Percentiles rank a stretch among this genome's conserved stretches.
phyloP scores from a whole-genome alignment of 805 yeast genomes.

The Cyberlindnera petersonii region DNA sequence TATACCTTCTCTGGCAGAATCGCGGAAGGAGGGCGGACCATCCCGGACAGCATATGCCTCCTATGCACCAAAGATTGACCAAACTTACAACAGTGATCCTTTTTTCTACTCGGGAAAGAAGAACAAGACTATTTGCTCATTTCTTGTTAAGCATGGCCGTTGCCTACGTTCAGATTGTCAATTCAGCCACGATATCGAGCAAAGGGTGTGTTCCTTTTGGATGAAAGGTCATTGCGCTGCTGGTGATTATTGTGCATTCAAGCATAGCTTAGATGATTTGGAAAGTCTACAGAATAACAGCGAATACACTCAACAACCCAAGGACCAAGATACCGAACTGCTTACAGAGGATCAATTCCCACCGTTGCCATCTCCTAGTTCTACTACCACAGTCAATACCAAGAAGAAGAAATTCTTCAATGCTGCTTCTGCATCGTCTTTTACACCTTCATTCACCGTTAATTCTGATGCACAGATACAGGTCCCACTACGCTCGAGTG shows the following conservation, averaged over 20 bases:
- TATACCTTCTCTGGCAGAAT: background rate
- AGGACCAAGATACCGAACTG: slow-evolving; percentile 14
- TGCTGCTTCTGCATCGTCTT: slow-evolving; percentile 4
- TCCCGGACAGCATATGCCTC: background rate
- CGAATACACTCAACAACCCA: too few relatives aligned
- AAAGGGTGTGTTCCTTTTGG: slow-evolving; percentile 45
- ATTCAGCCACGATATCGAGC: slow-evolving; percentile 41
- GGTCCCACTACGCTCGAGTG: slow-evolving; percentile 6
- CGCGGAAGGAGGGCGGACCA: background rate
- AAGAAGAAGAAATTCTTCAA: slow-evolving; percentile 7
- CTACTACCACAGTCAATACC: slow-evolving; percentile 1
- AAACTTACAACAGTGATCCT: slow-evolving; percentile 1
- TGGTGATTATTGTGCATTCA: slow-evolving; percentile 38
- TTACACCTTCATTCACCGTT: slow-evolving; percentile 7
- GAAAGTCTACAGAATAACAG: too few relatives aligned
- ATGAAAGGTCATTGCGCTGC: slow-evolving; percentile 40
- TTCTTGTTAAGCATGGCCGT: slow-evolving; percentile 36
- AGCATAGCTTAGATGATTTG: slow-evolving; percentile 29
- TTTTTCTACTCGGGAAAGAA: slow-evolving; percentile 14
- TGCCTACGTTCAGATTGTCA: slow-evolving; percentile 43
- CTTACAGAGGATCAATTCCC: slow-evolving; percentile 10
- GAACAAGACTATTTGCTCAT: slow-evolving; percentile 36
- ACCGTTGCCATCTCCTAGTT: slow-evolving; percentile 1
- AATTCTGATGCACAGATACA: background rate
- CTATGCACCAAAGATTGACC: background rate